These are phyloP conservation scores for Spergularia bocconei DNA, from an alignment of 148 eudicot species.

Conservation along the genomic window DNA sequence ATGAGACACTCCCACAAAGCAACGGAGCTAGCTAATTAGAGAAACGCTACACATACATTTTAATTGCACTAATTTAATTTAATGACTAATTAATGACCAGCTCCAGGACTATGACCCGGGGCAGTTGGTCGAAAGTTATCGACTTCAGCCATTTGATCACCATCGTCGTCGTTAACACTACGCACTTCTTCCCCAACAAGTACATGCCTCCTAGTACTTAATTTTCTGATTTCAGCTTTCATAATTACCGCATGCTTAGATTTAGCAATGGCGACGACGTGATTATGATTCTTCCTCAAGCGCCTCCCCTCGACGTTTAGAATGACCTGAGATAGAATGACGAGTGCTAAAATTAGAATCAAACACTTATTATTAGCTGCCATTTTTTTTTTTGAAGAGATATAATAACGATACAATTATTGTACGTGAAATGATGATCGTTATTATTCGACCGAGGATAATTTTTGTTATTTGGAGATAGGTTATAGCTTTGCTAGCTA, in stretches of 20 bases:
- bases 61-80: background rate
- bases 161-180: background rate
- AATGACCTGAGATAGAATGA: conserved; percentile 6
- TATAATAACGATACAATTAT: background rate
- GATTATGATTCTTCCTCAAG: background rate
- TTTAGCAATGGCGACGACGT: background rate
- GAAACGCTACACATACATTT: no score
- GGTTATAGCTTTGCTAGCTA: no score
- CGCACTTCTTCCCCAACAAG: background rate
- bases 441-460: background rate
- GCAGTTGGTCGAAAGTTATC: conserved; percentile 30
- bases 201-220: conserved; percentile 12
- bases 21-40: no score
- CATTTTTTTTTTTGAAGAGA: background rate
- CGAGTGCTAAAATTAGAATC: conserved; percentile 5
- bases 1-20: background rate
- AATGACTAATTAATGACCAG: conserved; percentile 29
- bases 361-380: background rate
- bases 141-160: conserved; percentile 5
- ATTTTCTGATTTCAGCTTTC: background rate
- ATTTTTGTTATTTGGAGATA: no score
- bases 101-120: conserved; percentile 35
- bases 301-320: conserved; percentile 18
- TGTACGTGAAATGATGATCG: background rate
- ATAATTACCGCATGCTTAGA: background rate